A percentile compares a stretch with the other conserved stretches of the same genome.
Evolutionary conservation across 1,139 yeast genomes (phyloP).

Genomic region (Zygoascus meyerae): DNA sequence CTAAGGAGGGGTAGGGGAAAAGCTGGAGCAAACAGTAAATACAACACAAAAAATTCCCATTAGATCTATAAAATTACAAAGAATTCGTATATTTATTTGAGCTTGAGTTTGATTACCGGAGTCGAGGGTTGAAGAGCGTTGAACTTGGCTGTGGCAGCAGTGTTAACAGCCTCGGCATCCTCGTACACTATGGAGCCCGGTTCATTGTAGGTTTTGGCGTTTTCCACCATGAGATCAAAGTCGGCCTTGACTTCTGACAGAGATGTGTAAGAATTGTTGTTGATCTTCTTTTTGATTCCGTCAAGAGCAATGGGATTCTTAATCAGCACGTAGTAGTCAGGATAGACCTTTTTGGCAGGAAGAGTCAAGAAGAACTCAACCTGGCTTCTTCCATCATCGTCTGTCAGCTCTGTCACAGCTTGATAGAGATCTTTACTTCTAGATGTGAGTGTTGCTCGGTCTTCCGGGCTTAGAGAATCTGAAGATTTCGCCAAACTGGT

Average conservation of each 20-base stretch:
- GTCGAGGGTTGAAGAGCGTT: constrained; percentile 1
- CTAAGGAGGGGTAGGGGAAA: too few relatives aligned
- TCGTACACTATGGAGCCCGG: constrained; percentile 80
- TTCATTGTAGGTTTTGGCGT: constrained; percentile 81
- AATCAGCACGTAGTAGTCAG: constrained; percentile 81
- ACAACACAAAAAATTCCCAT: neutral
- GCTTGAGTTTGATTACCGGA: constrained; percentile 4
- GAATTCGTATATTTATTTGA: neutral
- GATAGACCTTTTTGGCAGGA: constrained; percentile 64
- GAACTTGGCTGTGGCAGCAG: constrained; percentile 15
- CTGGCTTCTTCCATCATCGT: constrained; percentile 29
- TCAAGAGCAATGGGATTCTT: constrained; percentile 78
- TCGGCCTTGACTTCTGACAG: constrained; percentile 65
- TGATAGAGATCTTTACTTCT: constrained; percentile 22
- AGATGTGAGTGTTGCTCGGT: constrained; percentile 24
- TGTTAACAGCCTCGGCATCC: constrained; percentile 63
- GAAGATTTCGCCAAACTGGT: constrained; percentile 4
- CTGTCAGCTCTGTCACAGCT: constrained; percentile 18
- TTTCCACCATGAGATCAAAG: constrained; percentile 69
- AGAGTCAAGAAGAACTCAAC: constrained; percentile 63
- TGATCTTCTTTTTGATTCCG: constrained; percentile 55
- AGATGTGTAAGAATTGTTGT: constrained; percentile 45
- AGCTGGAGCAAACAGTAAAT: neutral
- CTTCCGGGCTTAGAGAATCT: constrained; percentile 17
- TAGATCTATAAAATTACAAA: neutral